Evolutionary conservation across 1,284 basidiomycete genomes (phyloP), one percentile per base, ranked within the genome.

Genomic region (Hemileia vastatrix): DNA sequence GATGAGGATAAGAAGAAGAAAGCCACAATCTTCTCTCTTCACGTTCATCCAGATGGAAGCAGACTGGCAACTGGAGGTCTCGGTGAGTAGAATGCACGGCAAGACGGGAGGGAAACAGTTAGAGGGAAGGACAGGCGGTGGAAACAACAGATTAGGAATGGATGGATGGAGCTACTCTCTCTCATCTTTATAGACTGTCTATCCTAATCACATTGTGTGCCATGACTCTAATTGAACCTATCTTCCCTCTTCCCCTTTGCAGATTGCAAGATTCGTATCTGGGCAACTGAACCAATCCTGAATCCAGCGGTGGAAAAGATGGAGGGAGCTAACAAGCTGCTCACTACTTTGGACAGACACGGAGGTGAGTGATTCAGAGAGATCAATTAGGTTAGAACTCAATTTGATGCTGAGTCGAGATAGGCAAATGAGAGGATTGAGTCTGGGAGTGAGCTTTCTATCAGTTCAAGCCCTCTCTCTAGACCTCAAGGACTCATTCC

Each of bases 191-290:
- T n/a, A n/a, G n/a, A n/a, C n/a, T n/a, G n/a, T n/a, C n/a, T n/a
- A n/a, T n/a, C n/a, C n/a, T n/a, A n/a, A n/a, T n/a, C n/a, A n/a
- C n/a, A n/a, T n/a, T n/a, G n/a, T n/a, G n/a, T n/a, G n/a, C n/a
- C n/a, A n/a, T n/a, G n/a, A n/a, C n/a, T n/a, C n/a, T n/a, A n/a
- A n/a, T n/a, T 27, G 18, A 27, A 24, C 18, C 3, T 1, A 23
- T 36, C 31, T 47, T n/a, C n/a, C n/a, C n/a, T n/a, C n/a, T n/a
- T n/a, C n/a, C n/a, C n/a, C n/a, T n/a, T n/a, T n/a, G n/a, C n/a
- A n/a, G n/a, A n/a, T n/a, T n/a, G n/a, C n/a, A n/a, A n/a, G n/a
- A 85, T 98, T 67, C 87, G 92, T 66, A 90, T 97, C 77, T 97
- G 95, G 95, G 88, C 87, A 66, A 97, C 94, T 0, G 85, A 87